A percentile compares a stretch with the other conserved stretches of the same genome.
Evolutionary conservation across 2,329 filamentous ascomycete species (phyloP).

Genomic region (Diaporthe ilicicola): DNA sequence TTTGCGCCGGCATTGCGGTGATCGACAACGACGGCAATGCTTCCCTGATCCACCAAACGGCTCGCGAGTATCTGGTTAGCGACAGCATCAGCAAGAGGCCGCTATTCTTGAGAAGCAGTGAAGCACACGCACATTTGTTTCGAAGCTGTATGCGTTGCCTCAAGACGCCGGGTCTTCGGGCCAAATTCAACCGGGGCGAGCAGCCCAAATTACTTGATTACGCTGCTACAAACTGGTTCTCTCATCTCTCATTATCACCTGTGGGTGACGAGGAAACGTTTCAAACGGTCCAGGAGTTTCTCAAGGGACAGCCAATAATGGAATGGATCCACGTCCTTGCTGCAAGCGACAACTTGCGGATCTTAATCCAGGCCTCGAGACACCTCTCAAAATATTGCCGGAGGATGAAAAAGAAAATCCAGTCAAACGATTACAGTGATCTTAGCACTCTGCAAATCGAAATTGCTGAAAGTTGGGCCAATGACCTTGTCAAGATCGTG

Average conservation of each 20-base stretch:
- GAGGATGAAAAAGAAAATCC: not conserved
- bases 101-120: not conserved
- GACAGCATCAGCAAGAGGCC: not conserved
- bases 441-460: not conserved
- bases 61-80: not conserved
- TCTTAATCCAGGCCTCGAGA: not conserved
- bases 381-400: not conserved
- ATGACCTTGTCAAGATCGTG: not conserved
- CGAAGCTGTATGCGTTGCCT: not conserved
- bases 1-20: conserved; percentile 29
- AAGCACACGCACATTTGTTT: not conserved
- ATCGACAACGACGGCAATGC: conserved; percentile 11
- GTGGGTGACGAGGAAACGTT: not conserved
- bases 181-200: not conserved
- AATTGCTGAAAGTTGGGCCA: not conserved
- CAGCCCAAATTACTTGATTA: not conserved
- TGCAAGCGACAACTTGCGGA: not conserved
- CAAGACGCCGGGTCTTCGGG: not conserved
- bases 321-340: conserved; percentile 3
- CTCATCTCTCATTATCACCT: not conserved
- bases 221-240: not conserved
- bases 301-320: not conserved
- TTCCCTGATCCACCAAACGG: not conserved
- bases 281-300: not conserved
- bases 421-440: conserved; percentile 39